Conservation (phyloP, 768 basidiomycete genomes). For the Lyophyllum shimeji region DNA sequence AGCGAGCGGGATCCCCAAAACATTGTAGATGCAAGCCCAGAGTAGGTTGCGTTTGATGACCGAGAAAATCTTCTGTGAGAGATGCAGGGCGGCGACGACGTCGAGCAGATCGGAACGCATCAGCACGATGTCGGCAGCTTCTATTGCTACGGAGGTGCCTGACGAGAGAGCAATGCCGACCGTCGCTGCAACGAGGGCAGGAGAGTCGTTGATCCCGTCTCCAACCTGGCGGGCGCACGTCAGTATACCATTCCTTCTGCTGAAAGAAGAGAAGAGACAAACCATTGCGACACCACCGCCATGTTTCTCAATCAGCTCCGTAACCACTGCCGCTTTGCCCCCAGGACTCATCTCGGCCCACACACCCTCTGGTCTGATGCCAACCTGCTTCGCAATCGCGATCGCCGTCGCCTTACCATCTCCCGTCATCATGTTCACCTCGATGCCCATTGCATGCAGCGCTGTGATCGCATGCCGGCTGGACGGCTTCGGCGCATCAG, state of each 20-base stretch:
- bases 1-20: conserved; percentile 92
- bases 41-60: conserved; percentile 92
- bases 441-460: conserved; percentile 85
- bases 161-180: conserved; percentile 96
- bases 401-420: conserved; percentile 84
- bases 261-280: conserved; percentile 25
- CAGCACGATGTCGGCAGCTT: conserved; percentile 97
- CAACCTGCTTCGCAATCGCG: conserved; percentile 88
- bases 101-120: conserved; percentile 97
- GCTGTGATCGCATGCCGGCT: conserved; percentile 81
- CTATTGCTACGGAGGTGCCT: conserved; percentile 95
- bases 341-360: conserved; percentile 94
- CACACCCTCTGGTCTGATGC: conserved; percentile 79
- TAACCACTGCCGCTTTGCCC: conserved; percentile 86
- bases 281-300: conserved; percentile 90
- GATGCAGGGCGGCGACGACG: conserved; percentile 93
- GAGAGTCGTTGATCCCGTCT: conserved; percentile 99
- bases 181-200: conserved; percentile 92
- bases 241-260: conserved; percentile 1
- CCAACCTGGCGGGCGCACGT: conserved; percentile 64
- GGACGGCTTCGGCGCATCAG: conserved; percentile 85
- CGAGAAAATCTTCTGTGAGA: conserved; percentile 83
- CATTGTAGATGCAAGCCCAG: conserved; percentile 96
- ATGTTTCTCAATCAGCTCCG: conserved; percentile 74
- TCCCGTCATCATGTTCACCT: conserved; percentile 93